Conservation (phyloP, 2,329 filamentous ascomycete genomes). For the Fusarium algeriense region DNA sequence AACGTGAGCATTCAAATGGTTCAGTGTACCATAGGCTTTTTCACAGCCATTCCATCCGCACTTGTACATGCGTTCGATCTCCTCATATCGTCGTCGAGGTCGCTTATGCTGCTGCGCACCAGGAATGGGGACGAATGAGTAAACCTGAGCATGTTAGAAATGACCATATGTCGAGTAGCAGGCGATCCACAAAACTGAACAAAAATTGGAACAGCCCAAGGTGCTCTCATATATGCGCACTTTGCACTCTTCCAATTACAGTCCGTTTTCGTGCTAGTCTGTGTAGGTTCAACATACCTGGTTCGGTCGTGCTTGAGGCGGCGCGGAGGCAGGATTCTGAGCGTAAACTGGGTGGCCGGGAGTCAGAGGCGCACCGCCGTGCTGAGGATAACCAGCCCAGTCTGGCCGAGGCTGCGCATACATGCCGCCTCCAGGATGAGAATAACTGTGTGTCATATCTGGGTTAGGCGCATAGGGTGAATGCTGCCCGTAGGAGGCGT, state of each 20-base stretch:
- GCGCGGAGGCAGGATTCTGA: conserved; percentile 66
- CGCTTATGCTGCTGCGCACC: conserved; percentile 98
- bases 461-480: conserved; percentile 87
- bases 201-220: conserved; percentile 3
- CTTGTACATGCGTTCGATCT: conserved; percentile 99
- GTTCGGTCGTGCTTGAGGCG: conserved; percentile 64
- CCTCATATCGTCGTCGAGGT: conserved; percentile 91
- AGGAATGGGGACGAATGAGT: conserved; percentile 97
- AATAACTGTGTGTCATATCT: conserved; percentile 86
- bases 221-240: neutral
- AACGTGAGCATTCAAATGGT: conserved; percentile 97
- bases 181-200: neutral
- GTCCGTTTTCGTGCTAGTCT: conserved; percentile 25
- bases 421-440: conserved; percentile 71
- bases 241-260: neutral
- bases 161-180: neutral
- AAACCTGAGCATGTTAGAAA: conserved; percentile 72
- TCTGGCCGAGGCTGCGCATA: conserved; percentile 80
- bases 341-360: conserved; percentile 65
- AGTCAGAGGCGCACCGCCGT: conserved; percentile 62
- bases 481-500: conserved; percentile 80
- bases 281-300: conserved; percentile 65
- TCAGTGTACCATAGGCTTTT: conserved; percentile 97
- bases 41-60: conserved; percentile 99
- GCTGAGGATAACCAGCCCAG: conserved; percentile 76